Conservation (phyloP, 2,329 filamentous ascomycete genomes). For the Nannizziopsis barbatae region DNA sequence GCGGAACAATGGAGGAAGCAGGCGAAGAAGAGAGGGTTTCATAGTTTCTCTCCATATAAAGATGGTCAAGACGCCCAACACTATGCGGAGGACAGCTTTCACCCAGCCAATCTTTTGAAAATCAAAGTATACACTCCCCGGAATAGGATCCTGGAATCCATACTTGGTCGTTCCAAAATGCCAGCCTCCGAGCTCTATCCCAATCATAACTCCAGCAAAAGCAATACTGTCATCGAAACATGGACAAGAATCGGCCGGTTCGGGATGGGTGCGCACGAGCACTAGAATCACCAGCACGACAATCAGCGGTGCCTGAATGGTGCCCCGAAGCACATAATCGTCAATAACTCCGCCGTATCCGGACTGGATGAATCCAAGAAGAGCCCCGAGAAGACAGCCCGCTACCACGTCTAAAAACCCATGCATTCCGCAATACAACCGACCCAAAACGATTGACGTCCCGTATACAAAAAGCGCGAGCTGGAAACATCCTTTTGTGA, state of each 20-base stretch:
- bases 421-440: constrained; percentile 97
- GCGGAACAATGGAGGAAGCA: constrained; percentile 77
- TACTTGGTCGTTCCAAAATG: constrained; percentile 55
- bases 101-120: constrained; percentile 55
- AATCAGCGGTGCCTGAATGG: constrained; percentile 53
- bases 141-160: constrained; percentile 43
- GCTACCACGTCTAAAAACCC: constrained; percentile 84
- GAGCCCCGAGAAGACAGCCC: constrained; percentile 64
- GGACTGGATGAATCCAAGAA: constrained; percentile 48
- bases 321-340: constrained; percentile 55
- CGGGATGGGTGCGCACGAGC: constrained; percentile 80
- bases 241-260: constrained; percentile 91
- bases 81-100: constrained; percentile 54
- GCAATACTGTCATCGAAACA: constrained; percentile 95
- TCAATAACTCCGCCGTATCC: constrained; percentile 52
- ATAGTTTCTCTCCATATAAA: constrained; percentile 83
- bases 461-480: constrained; percentile 70
- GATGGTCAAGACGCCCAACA: constrained; percentile 70
- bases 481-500: constrained; percentile 54
- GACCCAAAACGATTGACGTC: constrained; percentile 75
- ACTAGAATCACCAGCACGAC: constrained; percentile 57
- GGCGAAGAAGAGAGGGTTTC: constrained; percentile 69
- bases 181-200: constrained; percentile 73
- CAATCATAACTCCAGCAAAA: constrained; percentile 82
- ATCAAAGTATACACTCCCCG: constrained; percentile 53